phyloP scores from a whole-genome alignment of 495 filamentous ascomycete genomes.

The Talaromyces trachyspermus region DNA sequence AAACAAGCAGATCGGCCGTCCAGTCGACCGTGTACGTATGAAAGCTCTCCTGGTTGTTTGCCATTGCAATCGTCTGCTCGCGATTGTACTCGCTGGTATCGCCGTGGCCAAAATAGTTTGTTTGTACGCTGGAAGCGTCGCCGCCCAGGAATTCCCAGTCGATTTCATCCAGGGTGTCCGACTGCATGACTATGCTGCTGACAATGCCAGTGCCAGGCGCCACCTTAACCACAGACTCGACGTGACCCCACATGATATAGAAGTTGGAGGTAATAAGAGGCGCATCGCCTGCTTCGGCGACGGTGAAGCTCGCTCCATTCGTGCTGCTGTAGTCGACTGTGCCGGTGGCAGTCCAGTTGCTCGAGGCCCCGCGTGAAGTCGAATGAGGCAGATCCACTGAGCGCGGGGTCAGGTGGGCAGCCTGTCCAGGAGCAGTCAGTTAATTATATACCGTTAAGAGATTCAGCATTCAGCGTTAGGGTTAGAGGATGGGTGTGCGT shows the following conservation, averaged over 20 bases:
- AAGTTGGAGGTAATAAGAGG: conserved; percentile 70
- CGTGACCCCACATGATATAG: conserved; percentile 67
- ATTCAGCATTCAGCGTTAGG: too few species aligned
- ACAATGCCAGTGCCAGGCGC: conserved; percentile 57
- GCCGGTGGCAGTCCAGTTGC: conserved; percentile 62
- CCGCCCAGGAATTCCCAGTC: conserved; percentile 83
- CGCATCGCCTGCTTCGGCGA: conserved; percentile 72
- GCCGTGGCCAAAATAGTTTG: conserved; percentile 86
- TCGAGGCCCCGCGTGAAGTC: conserved; percentile 70
- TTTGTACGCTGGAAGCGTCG: conserved; percentile 54
- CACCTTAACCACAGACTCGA: conserved; percentile 51
- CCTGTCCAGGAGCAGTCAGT: conserved; percentile 23
- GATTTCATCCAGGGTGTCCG: conserved; percentile 82
- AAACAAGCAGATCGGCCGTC: conserved; percentile 64
- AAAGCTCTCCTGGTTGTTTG: conserved; percentile 46
- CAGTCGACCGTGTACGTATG: conserved; percentile 84
- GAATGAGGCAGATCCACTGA: conserved; percentile 69
- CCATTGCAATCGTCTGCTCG: conserved; percentile 48
- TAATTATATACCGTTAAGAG: conserved; percentile 7
- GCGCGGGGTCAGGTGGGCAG: conserved; percentile 74
- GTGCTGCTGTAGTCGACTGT: conserved; percentile 58
- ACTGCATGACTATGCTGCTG: conserved; percentile 74
- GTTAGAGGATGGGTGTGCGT: conserved; percentile 12
- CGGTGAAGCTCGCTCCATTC: conserved; percentile 78
- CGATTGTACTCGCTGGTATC: conserved; percentile 58